Base-by-base conservation (phyloP, 331 rosid species). In the Dryas integrifolia region DNA sequence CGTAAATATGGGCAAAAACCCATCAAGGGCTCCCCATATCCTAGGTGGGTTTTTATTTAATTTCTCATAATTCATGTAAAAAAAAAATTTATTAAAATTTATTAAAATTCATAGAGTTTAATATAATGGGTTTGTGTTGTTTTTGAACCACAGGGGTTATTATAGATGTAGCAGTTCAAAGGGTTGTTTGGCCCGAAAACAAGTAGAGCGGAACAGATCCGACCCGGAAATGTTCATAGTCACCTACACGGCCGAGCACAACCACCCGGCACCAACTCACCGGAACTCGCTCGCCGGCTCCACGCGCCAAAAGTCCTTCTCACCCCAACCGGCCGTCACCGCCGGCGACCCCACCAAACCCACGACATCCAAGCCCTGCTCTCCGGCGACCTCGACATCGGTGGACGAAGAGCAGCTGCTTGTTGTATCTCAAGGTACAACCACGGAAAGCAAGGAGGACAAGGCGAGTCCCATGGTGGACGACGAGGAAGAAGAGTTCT, bases 1-100 rank as follows among this genome's bases (percentile, higher is more conserved):
- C 80, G 99, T 69, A 95, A 95, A 82, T 95, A 95, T 78, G 98
- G 98, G 0, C 98, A 95, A 70, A 95, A 95, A 86, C 98, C 97
- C 73, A 95, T 95, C 73, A 95, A 95, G 74, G 98, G 98, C 3
- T 95, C 98, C 75, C 98, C 98, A 72, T 89, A 86, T 87, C 97
- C 97, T 65, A 87, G 97, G 97, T 92, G 60, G 16, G 64, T 51
- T 57, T 66, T 63, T 35, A n/a, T n/a, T 68, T 8, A 38, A 39
- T 39, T 53, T 11, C 7, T 12, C 9, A 41, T 21, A 26, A 2
- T 9, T 11, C 14, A 69, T 12, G 40, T 5, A 35, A 75, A 53
- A 43, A 41, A 41, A 30, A 21, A 5, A 1, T 11, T 30, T 40
- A 26, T 30, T 30, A 30, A 30, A 30, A 1, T 30, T 30, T 30